Percentiles rank a stretch among this genome's conserved stretches.
These are phyloP conservation scores for Astrocystis sublimbata DNA, from an alignment of 495 filamentous ascomycete genomes.

Conservation along the genomic window DNA sequence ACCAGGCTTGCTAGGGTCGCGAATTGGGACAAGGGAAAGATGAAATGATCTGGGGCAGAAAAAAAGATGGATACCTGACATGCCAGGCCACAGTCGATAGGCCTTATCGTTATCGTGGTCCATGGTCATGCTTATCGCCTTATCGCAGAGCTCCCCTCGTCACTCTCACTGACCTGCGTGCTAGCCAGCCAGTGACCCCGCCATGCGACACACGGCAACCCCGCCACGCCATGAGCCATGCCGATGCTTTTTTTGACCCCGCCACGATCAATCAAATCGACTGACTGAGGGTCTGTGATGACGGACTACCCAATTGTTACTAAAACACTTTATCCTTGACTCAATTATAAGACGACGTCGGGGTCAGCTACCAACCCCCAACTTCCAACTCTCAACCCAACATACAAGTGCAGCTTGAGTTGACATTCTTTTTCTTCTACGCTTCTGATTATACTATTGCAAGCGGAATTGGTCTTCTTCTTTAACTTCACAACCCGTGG, in stretches of 20 bases:
- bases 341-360: constrained; percentile 10
- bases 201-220: constrained; percentile 2
- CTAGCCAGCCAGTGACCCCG: constrained; percentile 5
- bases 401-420: not conserved
- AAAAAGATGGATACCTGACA: constrained; percentile 15
- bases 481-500: too few relatives aligned
- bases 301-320: too few relatives aligned
- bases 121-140: not conserved
- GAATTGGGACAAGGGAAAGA: too few relatives aligned
- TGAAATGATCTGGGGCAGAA: not conserved
- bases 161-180: not conserved
- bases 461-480: too few relatives aligned
- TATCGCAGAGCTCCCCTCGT: not conserved
- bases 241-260: constrained; percentile 21
- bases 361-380: too few relatives aligned
- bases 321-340: too few relatives aligned
- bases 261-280: constrained; percentile 16
- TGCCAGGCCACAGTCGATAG: constrained; percentile 10
- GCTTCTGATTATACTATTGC: not conserved
- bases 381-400: too few relatives aligned
- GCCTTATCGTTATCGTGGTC: constrained; percentile 7
- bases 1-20: too few relatives aligned
- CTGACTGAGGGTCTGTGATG: not conserved
- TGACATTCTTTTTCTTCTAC: not conserved
- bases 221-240: too few relatives aligned